Percentiles rank a stretch among this genome's conserved stretches.
phyloP scores from a whole-genome alignment of 2,329 filamentous ascomycete species.

The Botrytis deweyae region DNA sequence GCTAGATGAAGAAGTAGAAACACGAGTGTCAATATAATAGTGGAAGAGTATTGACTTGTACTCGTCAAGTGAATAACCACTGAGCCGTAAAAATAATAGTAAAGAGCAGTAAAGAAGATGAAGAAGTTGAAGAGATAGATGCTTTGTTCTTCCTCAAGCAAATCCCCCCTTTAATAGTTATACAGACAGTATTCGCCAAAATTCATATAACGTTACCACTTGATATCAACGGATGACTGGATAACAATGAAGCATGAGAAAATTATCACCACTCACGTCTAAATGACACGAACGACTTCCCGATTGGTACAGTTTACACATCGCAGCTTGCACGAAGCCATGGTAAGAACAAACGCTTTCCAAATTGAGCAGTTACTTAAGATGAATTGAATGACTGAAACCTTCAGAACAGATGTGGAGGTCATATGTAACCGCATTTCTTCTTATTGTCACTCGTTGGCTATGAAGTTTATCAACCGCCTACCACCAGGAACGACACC shows the following conservation, averaged over 20 bases:
- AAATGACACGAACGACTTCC: background rate
- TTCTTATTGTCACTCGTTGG: background rate
- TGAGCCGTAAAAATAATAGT: background rate
- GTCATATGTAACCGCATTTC: conserved; percentile 1
- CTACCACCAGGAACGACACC: background rate
- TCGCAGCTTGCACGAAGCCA: background rate
- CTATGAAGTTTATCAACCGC: background rate
- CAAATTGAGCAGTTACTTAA: background rate
- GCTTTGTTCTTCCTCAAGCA: background rate
- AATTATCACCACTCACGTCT: background rate
- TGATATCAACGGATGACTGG: background rate
- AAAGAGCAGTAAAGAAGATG: background rate
- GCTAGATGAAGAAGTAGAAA: background rate
- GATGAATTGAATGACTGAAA: background rate
- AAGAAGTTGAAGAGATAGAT: background rate
- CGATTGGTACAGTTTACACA: background rate
- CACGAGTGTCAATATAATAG: background rate
- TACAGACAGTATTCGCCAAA: background rate
- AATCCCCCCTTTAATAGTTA: background rate
- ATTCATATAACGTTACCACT: background rate
- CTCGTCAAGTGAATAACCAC: background rate
- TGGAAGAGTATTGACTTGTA: background rate
- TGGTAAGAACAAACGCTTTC: background rate
- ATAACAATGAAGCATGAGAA: background rate
- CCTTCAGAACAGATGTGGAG: background rate